Evolutionary conservation across 768 basidiomycete genomes (phyloP).

Genomic region (Boletales sp.): DNA sequence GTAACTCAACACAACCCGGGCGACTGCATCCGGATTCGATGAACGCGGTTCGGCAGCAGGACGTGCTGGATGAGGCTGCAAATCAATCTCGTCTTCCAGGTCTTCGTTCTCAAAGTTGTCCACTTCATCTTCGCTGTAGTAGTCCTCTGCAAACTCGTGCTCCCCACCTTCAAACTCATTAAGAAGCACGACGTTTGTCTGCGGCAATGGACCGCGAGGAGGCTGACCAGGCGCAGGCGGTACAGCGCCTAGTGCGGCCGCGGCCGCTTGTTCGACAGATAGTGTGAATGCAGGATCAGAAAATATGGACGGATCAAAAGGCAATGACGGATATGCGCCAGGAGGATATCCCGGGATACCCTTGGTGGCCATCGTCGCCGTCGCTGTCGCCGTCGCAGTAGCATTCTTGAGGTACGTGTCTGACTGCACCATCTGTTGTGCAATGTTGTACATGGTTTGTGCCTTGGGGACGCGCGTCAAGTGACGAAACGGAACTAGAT

Average conservation of each 20-base stretch:
- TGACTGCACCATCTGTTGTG: slow-evolving; percentile 60
- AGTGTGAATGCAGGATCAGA: slow-evolving; percentile 50
- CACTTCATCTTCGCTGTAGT: slow-evolving; percentile 46
- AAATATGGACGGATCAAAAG: slow-evolving; percentile 52
- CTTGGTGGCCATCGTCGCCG: slow-evolving; percentile 32
- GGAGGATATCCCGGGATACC: slow-evolving; percentile 38
- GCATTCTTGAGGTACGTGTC: slow-evolving; percentile 36
- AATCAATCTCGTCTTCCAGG: slow-evolving; percentile 28
- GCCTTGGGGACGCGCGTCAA: slow-evolving; percentile 42
- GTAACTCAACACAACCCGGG: slow-evolving; percentile 41
- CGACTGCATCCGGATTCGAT: slow-evolving; percentile 26
- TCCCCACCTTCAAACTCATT: slow-evolving; percentile 36
- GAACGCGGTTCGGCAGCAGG: slow-evolving; percentile 1
- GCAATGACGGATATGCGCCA: slow-evolving; percentile 39
- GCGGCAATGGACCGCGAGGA: slow-evolving; percentile 30
- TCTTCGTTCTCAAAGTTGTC: slow-evolving; percentile 41
- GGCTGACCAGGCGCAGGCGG: slow-evolving; percentile 30
- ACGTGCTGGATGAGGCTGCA: slow-evolving; percentile 23
- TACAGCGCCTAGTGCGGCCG: slow-evolving; percentile 29
- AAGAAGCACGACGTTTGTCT: slow-evolving; percentile 36
- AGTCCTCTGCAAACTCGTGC: slow-evolving; percentile 37
- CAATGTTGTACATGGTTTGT: slow-evolving; percentile 64
- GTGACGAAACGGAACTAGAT: slow-evolving; percentile 16
- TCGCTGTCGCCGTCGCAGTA: slow-evolving; percentile 27
- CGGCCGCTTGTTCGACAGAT: slow-evolving; percentile 48